phyloP scores from a whole-genome alignment of 495 filamentous ascomycete species.

The Aspergillus funiculosus region DNA sequence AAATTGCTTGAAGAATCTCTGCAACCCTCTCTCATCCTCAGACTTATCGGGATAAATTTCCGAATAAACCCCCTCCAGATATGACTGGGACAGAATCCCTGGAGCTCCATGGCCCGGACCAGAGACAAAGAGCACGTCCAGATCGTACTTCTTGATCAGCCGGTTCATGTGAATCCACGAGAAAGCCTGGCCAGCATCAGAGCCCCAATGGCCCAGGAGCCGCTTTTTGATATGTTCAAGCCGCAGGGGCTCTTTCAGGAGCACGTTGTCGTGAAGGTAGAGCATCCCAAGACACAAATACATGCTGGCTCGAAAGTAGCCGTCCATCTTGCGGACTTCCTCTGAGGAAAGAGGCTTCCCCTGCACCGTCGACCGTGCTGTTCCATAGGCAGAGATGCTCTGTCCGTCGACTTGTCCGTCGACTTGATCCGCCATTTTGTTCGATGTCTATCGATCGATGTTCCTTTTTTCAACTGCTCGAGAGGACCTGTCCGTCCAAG shows the following conservation, averaged over 20 bases:
- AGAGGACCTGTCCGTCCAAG: no score
- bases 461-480: no score
- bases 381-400: constrained; percentile 58
- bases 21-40: constrained; percentile 58
- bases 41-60: constrained; percentile 64
- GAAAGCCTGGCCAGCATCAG: constrained; percentile 66
- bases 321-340: constrained; percentile 58
- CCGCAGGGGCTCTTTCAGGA: constrained; percentile 58
- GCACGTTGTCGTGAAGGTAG: constrained; percentile 61
- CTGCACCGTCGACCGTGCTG: constrained; percentile 58
- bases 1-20: constrained; percentile 70
- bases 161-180: constrained; percentile 75
- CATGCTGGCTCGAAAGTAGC: constrained; percentile 64
- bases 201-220: constrained; percentile 68
- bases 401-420: not conserved
- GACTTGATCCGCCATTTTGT: not conserved
- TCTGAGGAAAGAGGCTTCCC: constrained; percentile 52
- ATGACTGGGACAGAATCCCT: constrained; percentile 63
- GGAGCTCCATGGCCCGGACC: constrained; percentile 71
- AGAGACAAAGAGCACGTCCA: constrained; percentile 63
- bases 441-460: not conserved
- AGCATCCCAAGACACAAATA: constrained; percentile 73
- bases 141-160: constrained; percentile 67
- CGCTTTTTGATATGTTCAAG: constrained; percentile 61
- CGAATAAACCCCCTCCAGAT: constrained; percentile 67